Conservation (phyloP, 768 basidiomycete species). For the Pleurotus citrinopileatus region DNA sequence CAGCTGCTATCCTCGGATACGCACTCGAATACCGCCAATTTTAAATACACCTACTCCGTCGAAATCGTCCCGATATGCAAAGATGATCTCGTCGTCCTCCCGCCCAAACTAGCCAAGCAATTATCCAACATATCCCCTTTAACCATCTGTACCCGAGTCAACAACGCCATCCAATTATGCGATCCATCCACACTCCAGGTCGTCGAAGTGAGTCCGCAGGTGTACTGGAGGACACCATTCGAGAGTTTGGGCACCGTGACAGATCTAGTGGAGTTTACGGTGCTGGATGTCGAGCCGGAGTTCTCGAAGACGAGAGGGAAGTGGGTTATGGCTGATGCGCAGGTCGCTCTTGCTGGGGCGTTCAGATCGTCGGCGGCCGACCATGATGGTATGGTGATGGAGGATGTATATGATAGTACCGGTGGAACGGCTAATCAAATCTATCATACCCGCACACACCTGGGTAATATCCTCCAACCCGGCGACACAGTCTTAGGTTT, state of each 20-base stretch:
- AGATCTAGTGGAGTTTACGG: slow-evolving; percentile 92
- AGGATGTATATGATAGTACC: slow-evolving; percentile 40
- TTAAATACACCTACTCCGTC: slow-evolving; percentile 96
- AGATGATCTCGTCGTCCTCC: slow-evolving; percentile 93
- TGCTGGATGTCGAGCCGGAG: slow-evolving; percentile 91
- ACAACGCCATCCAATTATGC: slow-evolving; percentile 86
- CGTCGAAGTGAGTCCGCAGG: slow-evolving; percentile 71
- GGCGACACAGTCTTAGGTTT: slow-evolving; percentile 94
- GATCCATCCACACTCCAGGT: slow-evolving; percentile 85
- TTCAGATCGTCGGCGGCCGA: slow-evolving; percentile 53
- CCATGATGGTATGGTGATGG: slow-evolving; percentile 56
- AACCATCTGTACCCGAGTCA: slow-evolving; percentile 86
- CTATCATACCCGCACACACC: slow-evolving; percentile 94
- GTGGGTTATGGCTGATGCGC: slow-evolving; percentile 76
- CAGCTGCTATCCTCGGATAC: slow-evolving; percentile 92
- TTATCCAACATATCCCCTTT: slow-evolving; percentile 89
- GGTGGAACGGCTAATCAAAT: slow-evolving; percentile 68
- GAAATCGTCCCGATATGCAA: slow-evolving; percentile 98
- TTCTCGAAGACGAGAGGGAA: slow-evolving; percentile 58
- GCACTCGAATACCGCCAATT: slow-evolving; percentile 90
- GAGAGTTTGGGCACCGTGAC: slow-evolving; percentile 76
- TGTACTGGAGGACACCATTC: slow-evolving; percentile 94
- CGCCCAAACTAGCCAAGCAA: slow-evolving; percentile 74
- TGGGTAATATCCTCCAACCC: slow-evolving; percentile 88
- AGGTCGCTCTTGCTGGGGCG: slow-evolving; percentile 83